These are phyloP conservation scores for Eleusine coracana DNA, from an alignment of 176 grass and related monocot genomes.

Conservation along the genomic window DNA sequence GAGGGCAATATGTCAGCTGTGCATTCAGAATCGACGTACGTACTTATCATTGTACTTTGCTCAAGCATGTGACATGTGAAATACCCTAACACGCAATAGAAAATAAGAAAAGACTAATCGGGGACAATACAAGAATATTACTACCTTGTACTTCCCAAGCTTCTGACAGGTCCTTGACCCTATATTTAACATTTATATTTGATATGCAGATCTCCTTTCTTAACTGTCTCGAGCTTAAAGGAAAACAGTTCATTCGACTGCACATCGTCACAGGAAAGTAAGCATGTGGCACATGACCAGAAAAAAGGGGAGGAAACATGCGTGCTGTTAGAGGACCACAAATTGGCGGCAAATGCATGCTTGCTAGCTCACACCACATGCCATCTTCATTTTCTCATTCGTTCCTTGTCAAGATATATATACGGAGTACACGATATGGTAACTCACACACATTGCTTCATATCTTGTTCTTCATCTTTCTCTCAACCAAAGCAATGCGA, in stretches of 20 bases:
- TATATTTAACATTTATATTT: background rate
- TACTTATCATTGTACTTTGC: conserved; percentile 29
- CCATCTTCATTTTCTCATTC: background rate
- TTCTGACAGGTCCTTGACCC: background rate
- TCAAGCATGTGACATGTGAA: conserved; percentile 26
- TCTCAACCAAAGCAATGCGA: conserved; percentile 51
- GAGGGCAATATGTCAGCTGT: background rate
- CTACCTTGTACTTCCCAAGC: conserved; percentile 8
- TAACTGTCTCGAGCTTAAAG: background rate
- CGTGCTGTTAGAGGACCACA: conserved; percentile 46
- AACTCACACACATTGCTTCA: background rate
- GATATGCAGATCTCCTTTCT: background rate
- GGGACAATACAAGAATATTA: background rate
- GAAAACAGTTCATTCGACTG: background rate
- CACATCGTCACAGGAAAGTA: background rate
- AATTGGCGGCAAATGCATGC: conserved; percentile 32
- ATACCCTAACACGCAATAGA: background rate
- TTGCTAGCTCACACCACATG: conserved; percentile 62
- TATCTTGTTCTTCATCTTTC: background rate
- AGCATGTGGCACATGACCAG: conserved; percentile 40
- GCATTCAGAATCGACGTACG: background rate
- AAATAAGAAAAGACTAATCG: background rate
- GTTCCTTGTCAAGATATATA: conserved; percentile 2
- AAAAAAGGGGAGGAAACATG: conserved; percentile 38
- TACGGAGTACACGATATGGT: too few species aligned